Evolutionary conservation across 352 stramenopile genomes (phyloP).

Genomic region (Plasmopara muralis): DNA sequence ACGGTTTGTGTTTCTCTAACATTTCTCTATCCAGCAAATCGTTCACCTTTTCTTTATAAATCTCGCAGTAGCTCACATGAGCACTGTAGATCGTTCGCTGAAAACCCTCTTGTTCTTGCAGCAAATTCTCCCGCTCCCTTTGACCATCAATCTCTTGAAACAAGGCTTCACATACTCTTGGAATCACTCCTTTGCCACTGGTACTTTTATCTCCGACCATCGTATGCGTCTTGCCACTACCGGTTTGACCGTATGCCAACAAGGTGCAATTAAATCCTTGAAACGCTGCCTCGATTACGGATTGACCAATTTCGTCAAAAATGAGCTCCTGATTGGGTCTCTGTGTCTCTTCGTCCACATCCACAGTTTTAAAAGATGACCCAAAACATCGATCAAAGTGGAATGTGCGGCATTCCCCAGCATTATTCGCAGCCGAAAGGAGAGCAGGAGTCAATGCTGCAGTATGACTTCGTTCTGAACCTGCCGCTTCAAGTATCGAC

Average conservation of each 20-base stretch:
- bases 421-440: slow-evolving; percentile 27
- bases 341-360: slow-evolving; percentile 34
- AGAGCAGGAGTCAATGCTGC: slow-evolving; percentile 25
- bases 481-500: slow-evolving; percentile 31
- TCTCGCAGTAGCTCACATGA: slow-evolving; percentile 74
- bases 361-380: slow-evolving; percentile 13
- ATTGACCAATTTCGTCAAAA: slow-evolving; percentile 68
- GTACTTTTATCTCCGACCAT: slow-evolving; percentile 70
- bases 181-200: slow-evolving; percentile 64
- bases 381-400: slow-evolving; percentile 78
- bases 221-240: slow-evolving; percentile 77
- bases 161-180: slow-evolving; percentile 69
- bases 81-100: slow-evolving; percentile 42
- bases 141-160: slow-evolving; percentile 59
- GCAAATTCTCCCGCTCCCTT: slow-evolving; percentile 20
- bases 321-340: slow-evolving; percentile 63
- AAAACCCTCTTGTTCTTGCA: slow-evolving; percentile 10
- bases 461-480: neutral
- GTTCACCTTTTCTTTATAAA: slow-evolving; percentile 86
- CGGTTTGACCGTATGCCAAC: slow-evolving; percentile 77
- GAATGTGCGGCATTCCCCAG: slow-evolving; percentile 58
- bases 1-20: slow-evolving; percentile 19
- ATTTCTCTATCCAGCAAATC: slow-evolving; percentile 53
- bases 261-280: slow-evolving; percentile 82
- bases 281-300: slow-evolving; percentile 68